phyloP scores from a whole-genome alignment of 202 grass and related monocot species.

The Schoenoplectus tabernaemontani region DNA sequence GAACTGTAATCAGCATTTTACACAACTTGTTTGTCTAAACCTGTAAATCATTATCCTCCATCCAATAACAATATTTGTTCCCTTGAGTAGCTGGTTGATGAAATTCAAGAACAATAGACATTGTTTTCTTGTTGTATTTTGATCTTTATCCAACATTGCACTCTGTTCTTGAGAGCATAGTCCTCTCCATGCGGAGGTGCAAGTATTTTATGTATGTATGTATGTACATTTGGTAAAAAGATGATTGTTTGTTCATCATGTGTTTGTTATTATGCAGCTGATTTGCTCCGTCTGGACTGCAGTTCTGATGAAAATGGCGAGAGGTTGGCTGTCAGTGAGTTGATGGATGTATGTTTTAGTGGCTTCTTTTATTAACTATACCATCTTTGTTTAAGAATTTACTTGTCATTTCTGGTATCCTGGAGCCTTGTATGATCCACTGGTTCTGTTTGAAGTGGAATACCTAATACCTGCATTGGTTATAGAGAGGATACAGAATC shows the following conservation, averaged over 20 bases:
- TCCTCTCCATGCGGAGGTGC: neutral
- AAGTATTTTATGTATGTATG: neutral
- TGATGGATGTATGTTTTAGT: constrained; percentile 60
- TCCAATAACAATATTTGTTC: neutral
- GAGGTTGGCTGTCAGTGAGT: constrained; percentile 74
- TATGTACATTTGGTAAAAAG: neutral
- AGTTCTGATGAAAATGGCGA: constrained; percentile 57
- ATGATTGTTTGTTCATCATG: constrained; percentile 5
- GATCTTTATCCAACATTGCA: neutral
- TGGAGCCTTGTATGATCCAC: neutral
- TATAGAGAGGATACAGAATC: neutral
- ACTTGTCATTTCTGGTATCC: neutral
- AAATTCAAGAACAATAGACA: neutral
- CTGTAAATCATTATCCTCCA: neutral
- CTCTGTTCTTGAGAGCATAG: too few species aligned
- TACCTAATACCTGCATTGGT: neutral
- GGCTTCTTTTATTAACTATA: neutral
- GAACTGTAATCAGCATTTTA: neutral
- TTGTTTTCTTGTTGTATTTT: neutral
- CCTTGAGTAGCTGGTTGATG: too few species aligned
- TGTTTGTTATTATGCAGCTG: constrained; percentile 50
- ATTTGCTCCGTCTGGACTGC: constrained; percentile 64
- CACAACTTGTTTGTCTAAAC: neutral
- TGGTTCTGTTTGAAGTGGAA: neutral
- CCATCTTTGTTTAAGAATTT: neutral